Base-by-base conservation (phyloP, 164 flowering plant species). In the Paratinospora sagittata region DNA sequence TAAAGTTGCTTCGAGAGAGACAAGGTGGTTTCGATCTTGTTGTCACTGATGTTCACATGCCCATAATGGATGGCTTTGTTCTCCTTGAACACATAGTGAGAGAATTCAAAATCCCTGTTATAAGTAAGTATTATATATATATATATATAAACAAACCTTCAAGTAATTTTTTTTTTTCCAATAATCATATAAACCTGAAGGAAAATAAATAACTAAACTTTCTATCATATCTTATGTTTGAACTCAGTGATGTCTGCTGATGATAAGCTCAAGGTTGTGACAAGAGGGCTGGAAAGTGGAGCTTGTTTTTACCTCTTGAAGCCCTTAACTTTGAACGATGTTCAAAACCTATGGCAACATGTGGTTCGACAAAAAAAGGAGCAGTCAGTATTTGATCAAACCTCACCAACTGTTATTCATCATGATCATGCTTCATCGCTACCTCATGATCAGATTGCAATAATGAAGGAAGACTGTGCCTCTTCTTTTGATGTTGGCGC, bases 11-110 rank as follows among this genome's bases (percentile, higher is more conserved):
- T 41, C 64, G 60, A 37, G 73, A 77, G 60, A 65, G 11, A 21
- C 33, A 43, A 52, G 73, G 73, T 34, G 17, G 27, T 14, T 70
- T 77, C 12, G 75, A 77, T 45, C 68, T 70, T 21, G 77, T 80
- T 36, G 2, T 80, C 13, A 75, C 68, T 24, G 75, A 77, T 45
- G 65, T 72, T 3, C 70, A 75, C 24, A 72, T 70, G 76, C 73
- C 75, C 3, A 63, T 62, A 16, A 69, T 71, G 75, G 33, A 70
- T 57, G 80, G 78, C n/a, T 47, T 34, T 65, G 72, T 43, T 26
- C 67, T 80, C 7, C 63, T 75, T 19, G 37, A 58, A 1, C 55
- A 64, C 45, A 64, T 80, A 16, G 26, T 26, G 58, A 19, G 30
- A 19, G 57, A 70, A 24, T 49, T 71, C 36, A 69, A 66, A 1